phyloP scores from a whole-genome alignment of 208 protist genomes.

The Acanthamoeba triangularis region DNA sequence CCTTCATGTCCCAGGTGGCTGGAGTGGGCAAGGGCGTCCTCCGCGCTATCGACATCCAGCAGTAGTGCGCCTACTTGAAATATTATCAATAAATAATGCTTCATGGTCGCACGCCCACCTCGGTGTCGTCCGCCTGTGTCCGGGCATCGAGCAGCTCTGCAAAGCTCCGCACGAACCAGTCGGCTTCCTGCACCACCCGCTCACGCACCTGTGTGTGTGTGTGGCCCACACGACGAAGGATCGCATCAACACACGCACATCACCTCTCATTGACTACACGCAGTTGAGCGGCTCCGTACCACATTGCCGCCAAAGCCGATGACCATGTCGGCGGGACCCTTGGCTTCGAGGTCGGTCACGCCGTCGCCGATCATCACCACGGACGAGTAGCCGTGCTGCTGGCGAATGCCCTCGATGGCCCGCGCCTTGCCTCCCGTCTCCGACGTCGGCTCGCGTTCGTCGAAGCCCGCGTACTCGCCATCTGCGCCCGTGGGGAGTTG shows the following conservation, averaged over 20 bases:
- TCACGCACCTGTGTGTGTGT: slow-evolving; percentile 15
- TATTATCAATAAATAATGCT: too few species aligned
- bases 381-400: neutral
- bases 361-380: slow-evolving; percentile 59
- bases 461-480: slow-evolving; percentile 16
- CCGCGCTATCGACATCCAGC: neutral
- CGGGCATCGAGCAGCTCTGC: neutral
- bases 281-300: neutral
- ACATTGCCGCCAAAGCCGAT: slow-evolving; percentile 58
- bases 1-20: neutral
- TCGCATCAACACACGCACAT: neutral
- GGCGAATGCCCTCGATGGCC: neutral
- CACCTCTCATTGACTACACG: neutral
- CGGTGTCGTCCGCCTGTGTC: neutral
- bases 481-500: neutral
- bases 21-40: neutral
- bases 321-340: slow-evolving; percentile 17
- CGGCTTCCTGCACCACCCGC: slow-evolving; percentile 18
- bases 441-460: slow-evolving; percentile 40
- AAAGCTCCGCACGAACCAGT: slow-evolving; percentile 17
- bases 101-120: neutral
- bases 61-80: too few species aligned
- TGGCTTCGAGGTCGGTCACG: slow-evolving; percentile 51
- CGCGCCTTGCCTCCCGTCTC: slow-evolving; percentile 55
- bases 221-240: too few species aligned